Conservation (phyloP, 192 early-diverging fungal genomes). For the Gryganskiella cystojenkinii region DNA sequence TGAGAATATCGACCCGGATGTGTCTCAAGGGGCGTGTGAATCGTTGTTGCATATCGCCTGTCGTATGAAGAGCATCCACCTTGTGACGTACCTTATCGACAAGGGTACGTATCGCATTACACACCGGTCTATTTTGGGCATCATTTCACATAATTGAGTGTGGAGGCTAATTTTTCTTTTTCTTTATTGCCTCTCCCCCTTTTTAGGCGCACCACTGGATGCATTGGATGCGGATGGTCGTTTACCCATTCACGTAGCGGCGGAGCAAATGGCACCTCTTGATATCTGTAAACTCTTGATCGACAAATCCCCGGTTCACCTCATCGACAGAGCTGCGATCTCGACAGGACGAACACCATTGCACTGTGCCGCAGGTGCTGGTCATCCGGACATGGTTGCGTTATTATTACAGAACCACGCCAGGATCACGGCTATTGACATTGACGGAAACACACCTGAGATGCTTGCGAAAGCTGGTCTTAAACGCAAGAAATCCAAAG, state of each 20-base stretch:
- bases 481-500: conserved; percentile 17
- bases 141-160: not conserved
- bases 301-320: conserved; percentile 29
- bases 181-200: not conserved
- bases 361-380: conserved; percentile 44
- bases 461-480: conserved; percentile 37
- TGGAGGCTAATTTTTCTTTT: not conserved
- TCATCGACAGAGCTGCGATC: conserved; percentile 29
- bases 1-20: not conserved
- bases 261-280: conserved; percentile 12
- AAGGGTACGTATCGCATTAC: conserved; percentile 11
- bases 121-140: not conserved
- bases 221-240: conserved; percentile 43
- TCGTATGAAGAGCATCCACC: conserved; percentile 17
- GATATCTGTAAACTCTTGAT: conserved; percentile 32
- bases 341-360: conserved; percentile 36
- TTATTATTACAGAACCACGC: conserved; percentile 43
- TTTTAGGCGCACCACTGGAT: conserved; percentile 43
- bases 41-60: conserved; percentile 50
- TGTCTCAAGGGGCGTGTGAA: conserved; percentile 23
- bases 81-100: conserved; percentile 24
- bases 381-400: conserved; percentile 33
- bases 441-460: conserved; percentile 44
- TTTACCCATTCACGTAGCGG: conserved; percentile 42
- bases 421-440: conserved; percentile 27